Conservation (phyloP, 768 basidiomycete species). For the Panus rudis region DNA sequence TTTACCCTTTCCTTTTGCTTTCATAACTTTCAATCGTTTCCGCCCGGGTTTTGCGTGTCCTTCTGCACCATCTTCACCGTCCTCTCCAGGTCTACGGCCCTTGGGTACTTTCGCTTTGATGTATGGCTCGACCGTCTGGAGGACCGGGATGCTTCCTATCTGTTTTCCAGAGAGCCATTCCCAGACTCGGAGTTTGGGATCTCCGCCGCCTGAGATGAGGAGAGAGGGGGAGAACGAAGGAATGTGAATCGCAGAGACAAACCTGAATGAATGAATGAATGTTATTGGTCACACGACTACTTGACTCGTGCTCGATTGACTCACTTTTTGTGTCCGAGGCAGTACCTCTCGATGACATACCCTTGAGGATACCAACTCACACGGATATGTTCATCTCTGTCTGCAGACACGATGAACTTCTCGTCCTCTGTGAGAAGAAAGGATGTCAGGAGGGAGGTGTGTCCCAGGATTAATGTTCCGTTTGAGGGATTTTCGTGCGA, state of each 20-base stretch:
- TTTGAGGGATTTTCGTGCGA: conserved; percentile 68
- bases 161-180: conserved; percentile 64
- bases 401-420: conserved; percentile 77
- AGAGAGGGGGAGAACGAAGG: conserved; percentile 35
- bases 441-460: conserved; percentile 77
- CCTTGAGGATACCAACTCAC: conserved; percentile 87
- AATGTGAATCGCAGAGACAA: conserved; percentile 77
- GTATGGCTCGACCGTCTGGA: conserved; percentile 28
- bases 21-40: conserved; percentile 13
- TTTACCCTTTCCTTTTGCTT: conserved; percentile 16
- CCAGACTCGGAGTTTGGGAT: conserved; percentile 70
- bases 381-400: conserved; percentile 93
- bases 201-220: conserved; percentile 87
- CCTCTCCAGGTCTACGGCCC: conserved; percentile 18
- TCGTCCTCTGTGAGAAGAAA: conserved; percentile 65
- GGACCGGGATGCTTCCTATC: conserved; percentile 45
- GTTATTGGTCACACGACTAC: neutral
- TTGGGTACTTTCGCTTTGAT: conserved; percentile 31
- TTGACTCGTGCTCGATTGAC: conserved; percentile 16
- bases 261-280: conserved; percentile 37
- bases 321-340: conserved; percentile 79
- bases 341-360: conserved; percentile 78
- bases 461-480: conserved; percentile 74
- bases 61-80: conserved; percentile 19
- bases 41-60: conserved; percentile 15